phyloP scores from a whole-genome alignment of 2,329 filamentous ascomycete genomes.

The Talaromyces sp. region DNA sequence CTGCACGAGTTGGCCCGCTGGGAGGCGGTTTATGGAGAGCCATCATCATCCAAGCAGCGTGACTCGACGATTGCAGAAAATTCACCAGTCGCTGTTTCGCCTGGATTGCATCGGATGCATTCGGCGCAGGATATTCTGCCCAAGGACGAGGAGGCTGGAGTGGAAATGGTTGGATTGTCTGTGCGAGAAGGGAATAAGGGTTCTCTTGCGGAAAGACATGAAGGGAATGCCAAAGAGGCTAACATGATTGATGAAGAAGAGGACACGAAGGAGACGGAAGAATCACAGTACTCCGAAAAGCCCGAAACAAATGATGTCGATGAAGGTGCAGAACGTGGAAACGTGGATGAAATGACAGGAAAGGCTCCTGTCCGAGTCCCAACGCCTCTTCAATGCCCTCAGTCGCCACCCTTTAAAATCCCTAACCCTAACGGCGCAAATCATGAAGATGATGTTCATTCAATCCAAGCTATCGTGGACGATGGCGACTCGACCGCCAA shows the following conservation, averaged over 20 bases:
- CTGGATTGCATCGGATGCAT: neutral
- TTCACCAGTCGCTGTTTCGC: neutral
- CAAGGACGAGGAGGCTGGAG: neutral
- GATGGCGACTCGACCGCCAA: constrained; percentile 28
- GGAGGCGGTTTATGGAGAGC: constrained; percentile 73
- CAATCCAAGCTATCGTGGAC: constrained; percentile 62
- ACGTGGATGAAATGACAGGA: neutral
- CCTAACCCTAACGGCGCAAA: constrained; percentile 22
- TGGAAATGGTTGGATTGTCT: constrained; percentile 5
- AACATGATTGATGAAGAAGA: neutral
- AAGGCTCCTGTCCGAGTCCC: neutral
- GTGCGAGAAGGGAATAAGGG: neutral
- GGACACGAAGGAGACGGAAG: neutral
- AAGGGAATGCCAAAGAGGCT: neutral
- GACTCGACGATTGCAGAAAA: neutral
- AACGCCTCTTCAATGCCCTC: constrained; percentile 4
- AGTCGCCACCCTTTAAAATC: constrained; percentile 17
- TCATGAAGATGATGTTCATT: constrained; percentile 45
- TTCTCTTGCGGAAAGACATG: neutral
- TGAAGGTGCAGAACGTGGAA: neutral
- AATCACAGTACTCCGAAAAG: neutral
- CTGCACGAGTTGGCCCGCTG: constrained; percentile 53
- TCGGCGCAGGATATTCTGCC: neutral
- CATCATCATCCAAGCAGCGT: neutral
- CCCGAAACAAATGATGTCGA: neutral